Evolutionary conservation across 2,329 filamentous ascomycete genomes (phyloP), one percentile per base, ranked within the genome.

Genomic region (Neoscytalidium dimidiatum): DNA sequence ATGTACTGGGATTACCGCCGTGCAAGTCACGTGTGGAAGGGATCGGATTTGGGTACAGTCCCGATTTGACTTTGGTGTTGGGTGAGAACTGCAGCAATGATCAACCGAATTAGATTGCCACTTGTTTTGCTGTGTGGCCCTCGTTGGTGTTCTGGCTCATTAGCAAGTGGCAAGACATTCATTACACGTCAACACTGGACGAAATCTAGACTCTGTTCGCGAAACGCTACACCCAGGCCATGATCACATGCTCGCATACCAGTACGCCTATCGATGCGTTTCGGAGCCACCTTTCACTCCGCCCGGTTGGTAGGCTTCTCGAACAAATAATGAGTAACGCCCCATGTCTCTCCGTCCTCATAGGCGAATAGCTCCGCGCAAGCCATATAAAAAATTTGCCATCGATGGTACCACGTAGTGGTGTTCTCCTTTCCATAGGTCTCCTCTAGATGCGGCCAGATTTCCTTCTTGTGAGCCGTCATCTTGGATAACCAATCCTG

Each of bases 301-400:
- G 31, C 53, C 14, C 53, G 19, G 2, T 58, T 9, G 11, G 35
- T 67, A 4, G 75, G 75, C 78, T 90, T 90, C 76, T 87, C 84
- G 70, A 91, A 90, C 64, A 90, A 75, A 71, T 88, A 87, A 76
- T 91, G 88, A 51, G 83, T 82, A 1, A 91, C 86, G 3, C 88
- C 89, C 88, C 88, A 91, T 4, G 82, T 86, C 71, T 91, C 87
- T 9, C 88, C 88, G 14, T 84, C 85, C 41, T 86, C 82, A 73
- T 85, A 89, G 44, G 84, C 86, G 75, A 91, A 91, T 67, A 91
- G 74, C 77, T 91, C 88, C 49, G 87, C 87, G 75, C 88, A 91
- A 29, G 88, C 88, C 83, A 91, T 82, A 73, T 90, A 90, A 69
- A 90, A 92, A 35, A 91, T 85, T 77, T 90, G 86, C 88, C 89